phyloP scores from a whole-genome alignment of 2,329 filamentous ascomycete genomes.

The Decorospora gaudefroyi region DNA sequence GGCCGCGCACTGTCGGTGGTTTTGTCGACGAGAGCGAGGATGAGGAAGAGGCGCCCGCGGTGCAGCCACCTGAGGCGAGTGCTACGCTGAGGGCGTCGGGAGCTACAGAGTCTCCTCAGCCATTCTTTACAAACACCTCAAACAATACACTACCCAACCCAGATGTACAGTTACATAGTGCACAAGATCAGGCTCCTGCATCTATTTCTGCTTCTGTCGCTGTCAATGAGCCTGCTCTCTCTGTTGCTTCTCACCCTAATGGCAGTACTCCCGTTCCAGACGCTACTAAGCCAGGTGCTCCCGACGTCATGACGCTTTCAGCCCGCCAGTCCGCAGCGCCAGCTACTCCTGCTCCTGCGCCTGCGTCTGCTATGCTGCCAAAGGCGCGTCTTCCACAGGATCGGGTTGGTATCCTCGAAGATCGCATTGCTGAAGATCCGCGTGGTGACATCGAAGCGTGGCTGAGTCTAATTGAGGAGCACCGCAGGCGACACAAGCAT shows the following conservation, averaged over 20 bases:
- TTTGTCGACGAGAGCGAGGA: slow-evolving; percentile 67
- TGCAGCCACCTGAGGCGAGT: slow-evolving; percentile 56
- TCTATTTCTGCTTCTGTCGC: slow-evolving; percentile 46
- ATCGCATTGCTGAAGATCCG: slow-evolving; percentile 88
- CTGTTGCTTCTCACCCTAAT: slow-evolving; percentile 57
- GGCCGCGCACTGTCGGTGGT: slow-evolving; percentile 61
- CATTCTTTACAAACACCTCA: slow-evolving; percentile 60
- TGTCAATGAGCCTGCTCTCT: slow-evolving; percentile 53
- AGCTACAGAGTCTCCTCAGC: slow-evolving; percentile 57
- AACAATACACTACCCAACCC: slow-evolving; percentile 59
- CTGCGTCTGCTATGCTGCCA: slow-evolving; percentile 43
- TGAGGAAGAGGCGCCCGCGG: slow-evolving; percentile 55
- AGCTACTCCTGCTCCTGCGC: slow-evolving; percentile 34
- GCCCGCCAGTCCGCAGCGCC: slow-evolving; percentile 50
- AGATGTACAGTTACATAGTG: slow-evolving; percentile 66
- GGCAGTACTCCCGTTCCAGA: slow-evolving; percentile 48
- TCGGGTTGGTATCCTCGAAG: slow-evolving; percentile 79
- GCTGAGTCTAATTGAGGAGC: slow-evolving; percentile 82
- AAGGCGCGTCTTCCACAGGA: slow-evolving; percentile 69
- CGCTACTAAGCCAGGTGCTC: slow-evolving; percentile 43
- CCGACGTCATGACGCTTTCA: slow-evolving; percentile 35
- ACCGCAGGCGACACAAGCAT: slow-evolving; percentile 78
- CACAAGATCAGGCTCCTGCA: slow-evolving; percentile 57
- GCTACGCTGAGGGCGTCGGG: slow-evolving; percentile 55
- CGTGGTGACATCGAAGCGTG: slow-evolving; percentile 92